phyloP scores from a whole-genome alignment of 1,139 yeast species.

The Yamadazyma kanchanaburiensis region DNA sequence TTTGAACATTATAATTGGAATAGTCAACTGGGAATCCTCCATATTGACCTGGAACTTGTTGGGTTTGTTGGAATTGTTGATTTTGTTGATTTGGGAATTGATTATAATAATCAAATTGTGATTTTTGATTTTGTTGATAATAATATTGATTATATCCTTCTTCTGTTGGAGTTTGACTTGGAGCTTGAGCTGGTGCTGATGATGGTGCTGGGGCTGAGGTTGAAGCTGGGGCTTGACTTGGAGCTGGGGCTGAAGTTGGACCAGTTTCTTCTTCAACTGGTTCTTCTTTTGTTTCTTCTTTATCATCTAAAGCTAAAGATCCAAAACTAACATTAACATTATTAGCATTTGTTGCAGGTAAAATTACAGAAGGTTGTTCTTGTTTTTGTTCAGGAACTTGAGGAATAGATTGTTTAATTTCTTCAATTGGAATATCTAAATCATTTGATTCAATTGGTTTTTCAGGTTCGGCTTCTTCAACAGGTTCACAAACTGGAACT shows the following conservation, averaged over 20 bases:
- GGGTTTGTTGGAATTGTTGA: slow-evolving; percentile 32
- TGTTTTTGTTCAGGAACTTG: slow-evolving; percentile 16
- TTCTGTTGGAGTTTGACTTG: slow-evolving; percentile 7
- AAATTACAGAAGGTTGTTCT: slow-evolving; percentile 49
- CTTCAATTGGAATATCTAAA: slow-evolving; percentile 13
- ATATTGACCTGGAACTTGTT: slow-evolving; percentile 42
- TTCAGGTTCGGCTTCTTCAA: slow-evolving; percentile 5
- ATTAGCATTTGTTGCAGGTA: slow-evolving; percentile 54
- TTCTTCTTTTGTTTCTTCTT: slow-evolving; percentile 19
- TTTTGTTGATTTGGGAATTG: slow-evolving; percentile 18
- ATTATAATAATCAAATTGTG: slow-evolving; percentile 22
- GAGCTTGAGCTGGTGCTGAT: slow-evolving; percentile 8
- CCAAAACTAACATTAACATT: slow-evolving; percentile 73
- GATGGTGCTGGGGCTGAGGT: slow-evolving; percentile 11
- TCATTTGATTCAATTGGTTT: slow-evolving; percentile 6
- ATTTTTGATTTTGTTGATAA: slow-evolving; percentile 14
- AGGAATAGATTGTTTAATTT: slow-evolving; percentile 14
- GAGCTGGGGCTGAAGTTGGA: slow-evolving; percentile 7
- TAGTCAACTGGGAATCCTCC: slow-evolving; percentile 48
- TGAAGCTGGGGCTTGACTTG: slow-evolving; percentile 11
- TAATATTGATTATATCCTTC: slow-evolving; percentile 13
- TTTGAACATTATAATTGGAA: slow-evolving; percentile 37
- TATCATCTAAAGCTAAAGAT: slow-evolving; percentile 48
- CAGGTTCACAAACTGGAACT: slow-evolving; percentile 9
- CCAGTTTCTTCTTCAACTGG: slow-evolving; percentile 13